Base-by-base conservation (phyloP, 2,329 filamentous ascomycete species). In the Laburnicola sp. region DNA sequence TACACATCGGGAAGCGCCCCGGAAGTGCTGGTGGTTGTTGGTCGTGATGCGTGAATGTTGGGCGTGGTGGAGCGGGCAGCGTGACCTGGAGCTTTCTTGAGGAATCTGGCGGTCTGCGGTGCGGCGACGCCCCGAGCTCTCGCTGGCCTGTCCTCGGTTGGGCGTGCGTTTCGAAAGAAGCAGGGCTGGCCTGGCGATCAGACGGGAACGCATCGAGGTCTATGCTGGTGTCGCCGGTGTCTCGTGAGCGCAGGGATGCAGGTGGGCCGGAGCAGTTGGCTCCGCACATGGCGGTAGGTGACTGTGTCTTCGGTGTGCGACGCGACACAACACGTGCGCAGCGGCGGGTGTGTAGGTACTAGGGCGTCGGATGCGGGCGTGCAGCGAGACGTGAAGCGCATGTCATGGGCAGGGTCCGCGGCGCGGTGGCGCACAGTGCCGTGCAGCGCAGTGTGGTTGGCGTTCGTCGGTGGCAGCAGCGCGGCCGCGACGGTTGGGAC, bases 151-250 rank as follows among this genome's bases (percentile, higher is more conserved):
- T 16, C 39, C 44, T 41, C 48, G 56, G 50, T 39, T 41, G 45
- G 48, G 57, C 57, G 16, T 16, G 16, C 16, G 61, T 65, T 65
- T 65, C 58, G 50, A 63, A 58, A 47, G 45, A 31, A 51, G 47
- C 55, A 56, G 48, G 45, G 47, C 45, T 34, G 37, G 38, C 27
- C 43, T 56, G 64, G 54, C 56, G 62, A 66, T 66, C 63, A 58
- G 62, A 64, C 64, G 60, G 59, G 61, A 60, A 58, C 56, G 57
- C 54, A 53, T 54, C 55, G 51, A 51, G 45, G 22, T 5, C 30
- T 48, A 39, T 44, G 40, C 43, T 50, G 35, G 44, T 47, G 37
- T 56, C 39, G 54, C 46, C 51, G 44, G 50, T 51, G 55, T 62
- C 63, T 64, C 55, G 60, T 59, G 57, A 54, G 51, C 22, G 43